Conservation (phyloP, 1,284 basidiomycete species). For the Schizophyllum amplum region DNA sequence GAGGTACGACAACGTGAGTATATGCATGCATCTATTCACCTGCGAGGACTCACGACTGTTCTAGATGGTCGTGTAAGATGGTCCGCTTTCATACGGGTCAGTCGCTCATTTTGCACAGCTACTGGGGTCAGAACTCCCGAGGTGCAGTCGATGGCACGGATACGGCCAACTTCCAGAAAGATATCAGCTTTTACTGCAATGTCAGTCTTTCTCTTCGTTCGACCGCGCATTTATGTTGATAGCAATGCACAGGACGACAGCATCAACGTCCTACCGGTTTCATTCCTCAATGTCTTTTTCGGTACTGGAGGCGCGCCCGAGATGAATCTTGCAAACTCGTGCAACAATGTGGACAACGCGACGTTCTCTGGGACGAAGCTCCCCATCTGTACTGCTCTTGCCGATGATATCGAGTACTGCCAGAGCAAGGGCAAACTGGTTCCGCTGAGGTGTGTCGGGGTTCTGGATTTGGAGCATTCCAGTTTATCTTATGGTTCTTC, state of each 20-base stretch:
- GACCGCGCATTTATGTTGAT: neutral
- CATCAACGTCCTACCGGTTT: slow-evolving; percentile 54
- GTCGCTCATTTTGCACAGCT: slow-evolving; percentile 26
- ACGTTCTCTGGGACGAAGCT: slow-evolving; percentile 52
- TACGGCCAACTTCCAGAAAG: slow-evolving; percentile 46
- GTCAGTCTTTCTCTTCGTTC: slow-evolving; percentile 21
- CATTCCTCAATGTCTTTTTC: slow-evolving; percentile 57
- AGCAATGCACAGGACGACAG: slow-evolving; percentile 37
- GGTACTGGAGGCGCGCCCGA: slow-evolving; percentile 48
- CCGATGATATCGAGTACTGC: slow-evolving; percentile 47
- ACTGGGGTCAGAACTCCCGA: slow-evolving; percentile 66
- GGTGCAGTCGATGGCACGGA: slow-evolving; percentile 43
- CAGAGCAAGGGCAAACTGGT: slow-evolving; percentile 57
- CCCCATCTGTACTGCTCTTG: slow-evolving; percentile 44
- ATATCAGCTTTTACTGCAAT: slow-evolving; percentile 49
- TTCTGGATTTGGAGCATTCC: slow-evolving; percentile 15
- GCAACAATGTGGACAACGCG: slow-evolving; percentile 44
- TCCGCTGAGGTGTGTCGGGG: slow-evolving; percentile 23
- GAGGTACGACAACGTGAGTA: slow-evolving; percentile 53
- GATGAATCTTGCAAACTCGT: slow-evolving; percentile 57
- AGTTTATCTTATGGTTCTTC: slow-evolving; percentile 17
- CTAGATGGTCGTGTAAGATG: slow-evolving; percentile 46
- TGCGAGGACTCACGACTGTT: slow-evolving; percentile 3
- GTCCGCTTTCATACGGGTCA: slow-evolving; percentile 2
- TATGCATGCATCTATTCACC: neutral